These are phyloP conservation scores for Botrytis fragariae DNA, from an alignment of 2,329 filamentous ascomycete genomes.

Conservation along the genomic window DNA sequence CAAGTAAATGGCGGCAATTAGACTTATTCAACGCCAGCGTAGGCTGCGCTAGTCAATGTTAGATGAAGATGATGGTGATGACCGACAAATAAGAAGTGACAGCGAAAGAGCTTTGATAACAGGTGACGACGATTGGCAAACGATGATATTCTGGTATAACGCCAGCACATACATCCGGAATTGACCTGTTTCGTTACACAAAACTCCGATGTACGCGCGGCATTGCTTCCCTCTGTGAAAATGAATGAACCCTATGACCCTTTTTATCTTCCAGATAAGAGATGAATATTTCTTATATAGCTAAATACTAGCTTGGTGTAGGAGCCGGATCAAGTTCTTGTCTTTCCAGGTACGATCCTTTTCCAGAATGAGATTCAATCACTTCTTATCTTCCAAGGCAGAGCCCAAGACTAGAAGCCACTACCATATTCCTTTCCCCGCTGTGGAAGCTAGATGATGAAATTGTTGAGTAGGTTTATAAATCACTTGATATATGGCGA, in stretches of 20 bases:
- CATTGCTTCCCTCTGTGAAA: not conserved
- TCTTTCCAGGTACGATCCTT: not conserved
- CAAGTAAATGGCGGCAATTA: not conserved
- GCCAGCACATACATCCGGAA: not conserved
- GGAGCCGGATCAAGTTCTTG: not conserved
- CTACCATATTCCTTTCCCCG: not conserved
- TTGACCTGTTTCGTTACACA: not conserved
- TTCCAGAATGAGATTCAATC: not conserved
- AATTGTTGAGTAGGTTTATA: too few species aligned
- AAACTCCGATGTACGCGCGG: not conserved
- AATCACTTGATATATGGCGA: not conserved
- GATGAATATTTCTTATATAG: not conserved
- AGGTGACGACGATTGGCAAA: not conserved
- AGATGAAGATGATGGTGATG: not conserved
- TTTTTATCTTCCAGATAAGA: not conserved
- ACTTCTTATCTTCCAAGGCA: not conserved
- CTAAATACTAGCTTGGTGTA: not conserved
- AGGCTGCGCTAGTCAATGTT: not conserved
- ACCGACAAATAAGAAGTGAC: not conserved
- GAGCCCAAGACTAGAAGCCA: not conserved
- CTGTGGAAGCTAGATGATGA: not conserved
- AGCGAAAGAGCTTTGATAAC: not conserved
- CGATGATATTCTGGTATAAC: not conserved
- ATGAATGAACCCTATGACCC: not conserved
- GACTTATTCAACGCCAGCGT: not conserved